phyloP scores from a whole-genome alignment of 1,139 yeast species.

The Debaryomyces sp. region DNA sequence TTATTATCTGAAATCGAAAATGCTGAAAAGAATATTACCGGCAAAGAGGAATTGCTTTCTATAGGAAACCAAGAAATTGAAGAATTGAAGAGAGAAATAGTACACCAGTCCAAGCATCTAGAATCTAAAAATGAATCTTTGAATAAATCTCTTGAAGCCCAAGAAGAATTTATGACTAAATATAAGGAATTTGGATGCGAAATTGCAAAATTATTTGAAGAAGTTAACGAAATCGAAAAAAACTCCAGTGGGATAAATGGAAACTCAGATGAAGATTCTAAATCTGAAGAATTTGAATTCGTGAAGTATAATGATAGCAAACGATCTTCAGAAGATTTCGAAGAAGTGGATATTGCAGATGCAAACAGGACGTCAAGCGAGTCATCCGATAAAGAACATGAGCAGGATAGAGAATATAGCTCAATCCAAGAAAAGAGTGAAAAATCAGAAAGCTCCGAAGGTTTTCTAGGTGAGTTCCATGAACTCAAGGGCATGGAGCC shows the following conservation, averaged over 20 bases:
- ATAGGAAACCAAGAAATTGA: background rate
- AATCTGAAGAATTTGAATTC: slow-evolving; percentile 8
- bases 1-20: background rate
- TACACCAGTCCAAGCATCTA: background rate
- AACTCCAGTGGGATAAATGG: no score
- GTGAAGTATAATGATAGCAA: slow-evolving; percentile 6
- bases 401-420: no score
- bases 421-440: background rate
- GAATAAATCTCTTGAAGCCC: background rate
- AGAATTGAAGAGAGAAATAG: background rate
- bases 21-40: background rate
- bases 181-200: background rate
- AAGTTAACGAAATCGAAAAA: slow-evolving; percentile 1
- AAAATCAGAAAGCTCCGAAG: background rate
- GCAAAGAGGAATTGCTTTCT: background rate
- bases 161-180: background rate
- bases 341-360: slow-evolving; percentile 3
- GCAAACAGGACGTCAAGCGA: background rate
- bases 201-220: background rate
- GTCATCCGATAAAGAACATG: background rate
- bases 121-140: background rate
- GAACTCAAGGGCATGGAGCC: background rate
- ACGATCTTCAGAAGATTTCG: slow-evolving; percentile 9
- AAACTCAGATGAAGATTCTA: background rate
- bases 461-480: background rate